Percentiles rank a stretch among this genome's conserved stretches.
Conservation (phyloP, 2,329 filamentous ascomycete genomes). For the Exserohilum rostratum region DNA sequence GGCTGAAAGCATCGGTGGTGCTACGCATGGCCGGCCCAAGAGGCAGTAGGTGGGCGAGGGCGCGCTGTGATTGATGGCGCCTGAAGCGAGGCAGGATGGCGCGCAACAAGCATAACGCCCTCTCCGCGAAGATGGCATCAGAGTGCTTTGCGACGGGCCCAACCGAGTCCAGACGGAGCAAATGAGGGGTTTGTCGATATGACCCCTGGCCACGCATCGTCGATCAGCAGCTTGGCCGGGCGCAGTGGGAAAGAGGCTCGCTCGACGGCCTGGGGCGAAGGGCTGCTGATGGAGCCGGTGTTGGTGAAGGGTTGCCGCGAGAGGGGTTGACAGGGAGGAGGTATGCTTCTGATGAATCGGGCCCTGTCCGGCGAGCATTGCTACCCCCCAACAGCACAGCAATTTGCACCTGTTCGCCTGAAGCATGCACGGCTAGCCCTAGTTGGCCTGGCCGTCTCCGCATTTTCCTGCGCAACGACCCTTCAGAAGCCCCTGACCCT, state of each 20-base stretch:
- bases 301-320: constrained; percentile 34
- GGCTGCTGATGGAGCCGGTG: constrained; percentile 9
- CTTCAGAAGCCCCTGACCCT: constrained; percentile 49
- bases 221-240: constrained; percentile 28
- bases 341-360: constrained; percentile 38
- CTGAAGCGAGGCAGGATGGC: constrained; percentile 46
- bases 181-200: constrained; percentile 34
- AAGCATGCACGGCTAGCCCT: constrained; percentile 47
- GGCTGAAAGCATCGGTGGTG: constrained; percentile 22
- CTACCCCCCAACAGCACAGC: constrained; percentile 44
- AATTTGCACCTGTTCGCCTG: constrained; percentile 49
- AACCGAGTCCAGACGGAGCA: constrained; percentile 36
- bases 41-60: constrained; percentile 30
- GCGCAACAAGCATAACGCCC: constrained; percentile 42
- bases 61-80: constrained; percentile 35
- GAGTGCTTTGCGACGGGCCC: constrained; percentile 27
- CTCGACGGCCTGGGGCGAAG: neutral
- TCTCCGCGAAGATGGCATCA: constrained; percentile 24
- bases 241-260: constrained; percentile 6
- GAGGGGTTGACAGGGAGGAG: constrained; percentile 33
- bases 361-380: constrained; percentile 37
- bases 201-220: constrained; percentile 24
- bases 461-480: constrained; percentile 49
- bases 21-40: constrained; percentile 25
- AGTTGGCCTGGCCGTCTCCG: constrained; percentile 49